Evolutionary conservation across 495 filamentous ascomycete species (phyloP).

Genomic region (Aspergillus wentii): DNA sequence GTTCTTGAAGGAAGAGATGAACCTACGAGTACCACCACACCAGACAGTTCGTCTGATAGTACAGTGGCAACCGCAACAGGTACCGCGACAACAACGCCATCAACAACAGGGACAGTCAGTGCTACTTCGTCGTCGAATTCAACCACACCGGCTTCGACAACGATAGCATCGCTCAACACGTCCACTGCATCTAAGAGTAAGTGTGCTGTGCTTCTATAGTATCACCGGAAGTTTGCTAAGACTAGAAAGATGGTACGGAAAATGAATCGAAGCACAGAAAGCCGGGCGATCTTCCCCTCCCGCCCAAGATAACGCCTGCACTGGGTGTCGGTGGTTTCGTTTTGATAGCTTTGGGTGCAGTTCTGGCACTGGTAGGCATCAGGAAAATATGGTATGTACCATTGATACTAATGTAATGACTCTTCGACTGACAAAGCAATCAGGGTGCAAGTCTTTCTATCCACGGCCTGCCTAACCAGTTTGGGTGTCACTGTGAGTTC

Average conservation of each 20-base stretch:
- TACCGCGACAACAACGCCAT: background rate
- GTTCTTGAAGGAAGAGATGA: constrained; percentile 10
- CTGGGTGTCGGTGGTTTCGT: constrained; percentile 74
- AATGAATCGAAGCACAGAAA: too few species aligned
- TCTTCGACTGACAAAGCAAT: constrained; percentile 1
- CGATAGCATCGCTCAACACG: constrained; percentile 13
- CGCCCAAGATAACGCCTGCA: constrained; percentile 73
- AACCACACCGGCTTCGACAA: constrained; percentile 9
- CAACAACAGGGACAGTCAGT: constrained; percentile 13
- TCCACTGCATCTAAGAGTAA: constrained; percentile 11
- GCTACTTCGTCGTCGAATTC: constrained; percentile 10
- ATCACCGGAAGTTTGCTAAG: background rate
- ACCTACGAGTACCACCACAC: constrained; percentile 3
- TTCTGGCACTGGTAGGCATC: constrained; percentile 75
- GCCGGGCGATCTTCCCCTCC: constrained; percentile 55
- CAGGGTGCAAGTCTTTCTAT: constrained; percentile 75
- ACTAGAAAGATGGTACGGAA: too few species aligned
- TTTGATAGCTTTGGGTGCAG: constrained; percentile 61
- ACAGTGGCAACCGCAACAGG: constrained; percentile 6
- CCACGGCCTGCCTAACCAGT: constrained; percentile 65
- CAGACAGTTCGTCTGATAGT: constrained; percentile 3
- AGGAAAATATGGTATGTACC: constrained; percentile 63
- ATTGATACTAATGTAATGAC: too few species aligned
- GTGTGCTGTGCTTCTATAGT: constrained; percentile 8
- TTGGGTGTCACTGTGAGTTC: constrained; percentile 63